Base-by-base conservation (phyloP, 1,284 basidiomycete species). In the Boletus holoroseus region DNA sequence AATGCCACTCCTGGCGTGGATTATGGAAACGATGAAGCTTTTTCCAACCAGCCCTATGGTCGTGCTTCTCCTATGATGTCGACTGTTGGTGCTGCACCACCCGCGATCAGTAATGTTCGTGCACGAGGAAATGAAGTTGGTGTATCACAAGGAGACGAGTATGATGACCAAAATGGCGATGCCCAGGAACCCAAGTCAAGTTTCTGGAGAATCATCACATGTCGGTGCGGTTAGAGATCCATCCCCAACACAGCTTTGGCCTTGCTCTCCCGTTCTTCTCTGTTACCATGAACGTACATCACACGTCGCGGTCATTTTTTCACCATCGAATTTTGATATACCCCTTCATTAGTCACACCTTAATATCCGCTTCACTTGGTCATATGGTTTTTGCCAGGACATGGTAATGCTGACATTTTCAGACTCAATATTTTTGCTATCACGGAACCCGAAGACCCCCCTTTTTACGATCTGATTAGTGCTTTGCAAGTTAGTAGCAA, bases 11-110 rank as follows among this genome's bases (percentile, higher is more conserved):
- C 72, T 15, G 78, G 76, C 15, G 79, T 78, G 64, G 83, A 87
- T 58, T 78, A 79, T 58, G 69, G 69, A 50, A 66, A 69, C 34
- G 72, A 80, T 49, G 78, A 78, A 54, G 69, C 72, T 36, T 77
- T 76, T 58, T 73, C 74, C 35, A 68, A 65, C 44, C 76, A 76
- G 59, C 71, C 73, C 31, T 89, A 89, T 60, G 84, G 83, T 20
- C 78, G 83, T 40, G 75, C 78, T 39, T 87, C 86, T 34, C 85
- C 85, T 16, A 89, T 89, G 86, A 76, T 86, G 47, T 77, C 84
- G 32, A 81, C 73, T 53, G 76, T 77, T 42, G 77, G 76, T 41
- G 80, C 81, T 40, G 83, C 77, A 27, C 83, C 83, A 48, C 85
- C 84, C 27, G 84, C 83, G 35, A 67, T 88, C 53, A 88, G 81